Conservation (phyloP, 306 rosid species). For the Gynostemma pentaphyllum region DNA sequence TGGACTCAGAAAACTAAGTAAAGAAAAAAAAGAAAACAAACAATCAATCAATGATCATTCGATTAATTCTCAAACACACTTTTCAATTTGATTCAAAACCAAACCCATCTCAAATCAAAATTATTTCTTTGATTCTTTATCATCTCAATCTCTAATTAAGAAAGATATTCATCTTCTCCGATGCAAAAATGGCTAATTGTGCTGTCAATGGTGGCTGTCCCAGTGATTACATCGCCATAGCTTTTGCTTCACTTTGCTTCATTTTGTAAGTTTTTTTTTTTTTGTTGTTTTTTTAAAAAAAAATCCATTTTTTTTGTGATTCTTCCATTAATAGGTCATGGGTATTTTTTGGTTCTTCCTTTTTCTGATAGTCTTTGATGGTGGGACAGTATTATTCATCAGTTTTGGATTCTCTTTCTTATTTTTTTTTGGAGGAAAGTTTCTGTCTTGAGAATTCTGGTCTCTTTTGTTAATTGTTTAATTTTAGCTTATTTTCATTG, state of each 20-base stretch:
- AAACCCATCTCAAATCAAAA: not conserved
- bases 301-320: not conserved
- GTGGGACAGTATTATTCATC: not conserved
- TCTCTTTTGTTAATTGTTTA: not conserved
- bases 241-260: conserved; percentile 39
- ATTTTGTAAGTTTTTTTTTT: conserved; percentile 34
- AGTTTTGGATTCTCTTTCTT: not conserved
- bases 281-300: not conserved
- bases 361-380: not conserved
- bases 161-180: not conserved
- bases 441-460: not conserved
- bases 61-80: too few relatives aligned
- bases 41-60: not conserved
- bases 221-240: conserved; percentile 61
- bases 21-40: not conserved
- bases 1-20: too few relatives aligned
- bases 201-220: conserved; percentile 79
- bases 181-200: conserved; percentile 49
- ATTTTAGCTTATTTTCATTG: not conserved
- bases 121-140: not conserved
- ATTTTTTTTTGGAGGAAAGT: not conserved
- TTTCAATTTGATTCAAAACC: not conserved
- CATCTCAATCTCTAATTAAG: not conserved
- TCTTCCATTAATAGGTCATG: not conserved
- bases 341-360: not conserved